Evolutionary conservation across 805 yeast species (phyloP), one percentile per base, ranked within the genome.

Genomic region (Trichomonascus vanleenenianus): DNA sequence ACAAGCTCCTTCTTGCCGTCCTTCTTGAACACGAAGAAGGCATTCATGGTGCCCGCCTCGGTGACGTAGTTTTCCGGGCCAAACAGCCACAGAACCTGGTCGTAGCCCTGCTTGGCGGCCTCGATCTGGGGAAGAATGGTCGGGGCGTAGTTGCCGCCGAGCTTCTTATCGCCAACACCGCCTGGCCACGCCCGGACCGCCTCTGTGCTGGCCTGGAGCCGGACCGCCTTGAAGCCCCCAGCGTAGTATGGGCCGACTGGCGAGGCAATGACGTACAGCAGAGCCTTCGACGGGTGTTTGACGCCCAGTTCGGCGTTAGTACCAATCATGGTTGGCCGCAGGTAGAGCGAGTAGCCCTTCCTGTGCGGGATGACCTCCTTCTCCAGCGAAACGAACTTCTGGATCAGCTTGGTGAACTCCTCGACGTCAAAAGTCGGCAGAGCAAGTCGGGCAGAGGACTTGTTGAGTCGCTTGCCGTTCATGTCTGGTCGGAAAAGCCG

Each of bases 121-220:
- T 85, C 83, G 57, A 76, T 72, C 70, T 87, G 96, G 30, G 97
- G 97, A 62, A 76, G 74, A 59, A 89, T 79, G 65, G 96, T 85
- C 51, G 97, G 97, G 39, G 97, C 98, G 63, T 91, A 91, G 74
- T 91, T 91, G 50, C 96, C 97, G 67, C 98, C 98, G 59, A 91
- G 78, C 70, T 91, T 91, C 67, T 79, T 83, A 78, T 91, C 84
- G 68, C 98, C 98, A 57, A 81, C 88, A 66, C 97, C 98, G 60
- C 96, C 96, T 62, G 97, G 97, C 97, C 97, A 91, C 27, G 98
- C 97, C 72, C 98, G 85, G 30, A 89, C 89, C 42, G 96, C 96
- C 57, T 85, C 81, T 63, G 87, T 95, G 31, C 96, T 89, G 55
- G 97, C 97, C 70, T 91, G 96, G 53, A 93, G 75, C 50, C 78